Evolutionary conservation across 371 early-diverging fungal species (phyloP), one percentile per base, ranked within the genome.

Genomic region (Dipsacomyces acuminosporus): DNA sequence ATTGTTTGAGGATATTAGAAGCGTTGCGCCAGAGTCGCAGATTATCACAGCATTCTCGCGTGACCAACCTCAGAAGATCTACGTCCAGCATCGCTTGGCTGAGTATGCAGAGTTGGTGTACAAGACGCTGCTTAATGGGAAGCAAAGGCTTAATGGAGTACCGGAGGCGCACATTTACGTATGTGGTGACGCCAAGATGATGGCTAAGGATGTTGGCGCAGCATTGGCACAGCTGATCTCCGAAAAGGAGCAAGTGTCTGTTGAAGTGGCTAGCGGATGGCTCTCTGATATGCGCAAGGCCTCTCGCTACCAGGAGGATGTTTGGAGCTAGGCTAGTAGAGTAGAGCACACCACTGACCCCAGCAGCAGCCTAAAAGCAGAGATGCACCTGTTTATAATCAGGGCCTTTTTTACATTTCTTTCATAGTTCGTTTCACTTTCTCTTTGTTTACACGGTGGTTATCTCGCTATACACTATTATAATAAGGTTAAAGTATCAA

Each of bases 151-250:
- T 23, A 51, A 50, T 26, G 70, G 70, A 1, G 62, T 82, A 11
- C 36, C 59, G 3, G 41, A 56, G 9, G 75, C 72, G 6, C 64
- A 67, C 15, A 48, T 74, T 8, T 97, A 94, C 61, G 87, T 97
- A 40, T 94, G 95, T 64, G 95, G 96, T 57, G 96, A 98, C 76
- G 96, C 94, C 40, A 94, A 91, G 76, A 76, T 81, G 54, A 98
- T 98, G 98, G 96, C 95, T 17, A 82, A 84, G 43, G 96, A 96
- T 61, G 96, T 98, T 3, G 76, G 87, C 48, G 64, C 75, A 26
- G 76, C 79, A 3, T 78, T 95, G 45, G 73, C 83, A 0, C 72
- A 81, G 33, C 80, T 93, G 60, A 92, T 90, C 15, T 70, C 74
- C 47, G 61, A 76, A 17, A 72, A 73, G 41, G 94, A 93, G 13